Evolutionary conservation across 2,329 filamentous ascomycete species (phyloP).

Genomic region (Saccharata proteae): DNA sequence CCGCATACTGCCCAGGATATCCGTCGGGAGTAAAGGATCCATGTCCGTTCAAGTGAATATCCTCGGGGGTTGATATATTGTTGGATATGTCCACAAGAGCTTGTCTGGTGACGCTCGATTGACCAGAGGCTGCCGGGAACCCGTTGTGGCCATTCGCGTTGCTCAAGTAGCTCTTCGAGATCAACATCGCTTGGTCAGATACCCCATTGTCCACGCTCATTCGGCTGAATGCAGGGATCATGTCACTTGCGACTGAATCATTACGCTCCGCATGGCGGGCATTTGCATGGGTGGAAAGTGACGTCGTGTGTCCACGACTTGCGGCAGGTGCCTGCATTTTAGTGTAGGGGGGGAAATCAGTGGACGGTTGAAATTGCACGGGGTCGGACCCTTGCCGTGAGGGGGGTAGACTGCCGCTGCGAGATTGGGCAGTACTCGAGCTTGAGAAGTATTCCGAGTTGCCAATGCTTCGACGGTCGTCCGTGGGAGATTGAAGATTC

Average conservation of each 20-base stretch:
- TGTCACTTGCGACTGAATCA: constrained; percentile 26
- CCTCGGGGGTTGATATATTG: constrained; percentile 13
- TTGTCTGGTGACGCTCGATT: constrained; percentile 15
- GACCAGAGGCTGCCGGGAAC: constrained; percentile 13
- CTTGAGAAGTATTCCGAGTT: constrained; percentile 33
- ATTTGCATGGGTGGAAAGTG: constrained; percentile 35
- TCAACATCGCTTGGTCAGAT: constrained; percentile 18
- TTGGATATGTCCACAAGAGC: constrained; percentile 16
- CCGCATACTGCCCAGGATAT: constrained; percentile 18
- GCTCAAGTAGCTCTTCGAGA: constrained; percentile 22
- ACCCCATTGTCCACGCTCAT: constrained; percentile 22
- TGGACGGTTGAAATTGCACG: constrained; percentile 19
- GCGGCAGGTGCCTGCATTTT: constrained; percentile 28
- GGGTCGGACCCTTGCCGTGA: constrained; percentile 39
- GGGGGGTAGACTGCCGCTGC: constrained; percentile 44
- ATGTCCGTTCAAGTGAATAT: constrained; percentile 12
- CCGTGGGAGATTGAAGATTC: constrained; percentile 29
- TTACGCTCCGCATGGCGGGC: constrained; percentile 27
- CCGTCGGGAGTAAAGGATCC: constrained; percentile 25
- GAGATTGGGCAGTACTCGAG: constrained; percentile 34
- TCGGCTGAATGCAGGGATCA: constrained; percentile 22
- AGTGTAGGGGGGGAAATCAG: constrained; percentile 18
- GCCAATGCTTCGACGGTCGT: constrained; percentile 28
- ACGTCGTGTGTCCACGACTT: constrained; percentile 35
- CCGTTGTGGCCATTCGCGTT: constrained; percentile 15